Evolutionary conservation across 1,139 yeast genomes (phyloP).

Genomic region (Zygosaccharomyces sapae): DNA sequence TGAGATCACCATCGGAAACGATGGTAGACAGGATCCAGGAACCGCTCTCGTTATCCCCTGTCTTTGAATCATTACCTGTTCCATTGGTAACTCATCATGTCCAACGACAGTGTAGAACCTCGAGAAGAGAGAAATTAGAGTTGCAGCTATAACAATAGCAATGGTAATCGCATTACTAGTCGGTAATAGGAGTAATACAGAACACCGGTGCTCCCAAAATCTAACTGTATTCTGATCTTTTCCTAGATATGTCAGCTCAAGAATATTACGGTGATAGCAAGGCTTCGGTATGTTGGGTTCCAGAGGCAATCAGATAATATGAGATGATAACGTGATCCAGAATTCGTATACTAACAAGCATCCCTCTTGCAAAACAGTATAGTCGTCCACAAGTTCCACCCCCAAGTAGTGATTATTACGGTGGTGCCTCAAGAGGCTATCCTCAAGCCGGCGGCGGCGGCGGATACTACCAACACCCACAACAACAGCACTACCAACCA

Average conservation of each 20-base stretch:
- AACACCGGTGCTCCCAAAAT: no score
- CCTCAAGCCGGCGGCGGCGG: slow-evolving; percentile 11
- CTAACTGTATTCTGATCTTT: no score
- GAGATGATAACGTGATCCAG: neutral
- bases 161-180: no score
- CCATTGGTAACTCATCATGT: no score
- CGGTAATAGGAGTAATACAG: no score
- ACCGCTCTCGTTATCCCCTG: no score
- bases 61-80: no score
- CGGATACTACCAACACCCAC: slow-evolving; percentile 12
- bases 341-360: neutral
- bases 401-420: slow-evolving; percentile 10
- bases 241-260: slow-evolving; percentile 36
- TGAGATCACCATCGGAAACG: no score
- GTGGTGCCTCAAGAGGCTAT: slow-evolving; percentile 7
- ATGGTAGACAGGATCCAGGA: no score
- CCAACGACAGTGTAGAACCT: no score
- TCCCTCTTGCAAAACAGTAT: slow-evolving; percentile 9
- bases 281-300: slow-evolving; percentile 21
- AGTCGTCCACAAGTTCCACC: slow-evolving; percentile 14
- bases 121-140: no score
- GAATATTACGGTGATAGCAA: slow-evolving; percentile 29
- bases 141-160: no score
- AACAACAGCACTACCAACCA: slow-evolving; percentile 18
- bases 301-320: neutral